Base-by-base conservation (phyloP, 2,329 filamentous ascomycete genomes). In the Mollisiaceae sp. region DNA sequence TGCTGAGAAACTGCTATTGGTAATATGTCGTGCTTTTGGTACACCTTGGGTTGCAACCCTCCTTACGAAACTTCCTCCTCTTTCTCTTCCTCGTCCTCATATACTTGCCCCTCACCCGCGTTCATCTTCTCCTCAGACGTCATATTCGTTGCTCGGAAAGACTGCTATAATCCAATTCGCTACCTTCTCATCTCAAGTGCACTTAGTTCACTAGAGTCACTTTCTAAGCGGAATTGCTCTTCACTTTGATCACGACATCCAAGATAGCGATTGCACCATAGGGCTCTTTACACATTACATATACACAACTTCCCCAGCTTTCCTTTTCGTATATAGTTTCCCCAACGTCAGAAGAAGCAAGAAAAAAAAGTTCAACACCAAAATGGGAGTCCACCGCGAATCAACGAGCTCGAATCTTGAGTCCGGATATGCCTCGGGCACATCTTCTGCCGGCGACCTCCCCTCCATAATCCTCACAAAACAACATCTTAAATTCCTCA, bases 401-500 rank as follows among this genome's bases (percentile, higher is more conserved):
- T 72, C 73, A 12, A 82, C 85, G 45, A 77, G 83, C 64, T 76
- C 78, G 41, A 83, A 85, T 50, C 78, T 84, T 68, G 93, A 97
- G 79, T 97, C 94, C 41, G 94, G 94, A 69, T 97, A 97, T 82
- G 92, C 88, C 75, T 89, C 83, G 15, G 77, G 76, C 58, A 83
- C 84, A 60, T 89, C 87, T 39, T 90, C 86, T 72, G 82, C 85
- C 52, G 81, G 82, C 60, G 82, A 82, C 70, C 83, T 94, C 22
- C 91, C 94, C 15, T 87, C 92, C 67, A 85, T 98, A 74, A 88
- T 90, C 79, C 93, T 99, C 82, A 94, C 92, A 71, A 91, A 91
- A 78, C 86, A 90, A 69, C 94, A 99, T 79, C 84, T 98, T 72
- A 90, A 92, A 74, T 94, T 94, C 79, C 85, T 99, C 78, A 99